A percentile compares a stretch with the other conserved stretches of the same genome.
Evolutionary conservation across 2,329 filamentous ascomycete genomes (phyloP).

Genomic region (Allantophomopsis cytisporea): DNA sequence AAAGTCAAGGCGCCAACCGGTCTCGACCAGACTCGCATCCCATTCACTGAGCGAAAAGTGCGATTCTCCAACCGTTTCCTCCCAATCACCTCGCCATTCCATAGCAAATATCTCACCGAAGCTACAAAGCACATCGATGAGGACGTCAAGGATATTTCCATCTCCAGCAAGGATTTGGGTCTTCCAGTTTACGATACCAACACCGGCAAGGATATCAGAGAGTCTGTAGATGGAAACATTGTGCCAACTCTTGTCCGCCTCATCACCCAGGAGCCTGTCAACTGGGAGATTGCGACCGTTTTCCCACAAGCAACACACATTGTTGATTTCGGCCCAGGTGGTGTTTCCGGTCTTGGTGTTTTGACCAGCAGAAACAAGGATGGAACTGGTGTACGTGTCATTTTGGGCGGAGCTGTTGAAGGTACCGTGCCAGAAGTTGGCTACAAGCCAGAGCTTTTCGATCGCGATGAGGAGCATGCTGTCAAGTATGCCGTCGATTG

Average conservation of each 20-base stretch:
- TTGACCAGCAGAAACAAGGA: slow-evolving; percentile 99
- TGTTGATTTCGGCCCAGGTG: slow-evolving; percentile 91
- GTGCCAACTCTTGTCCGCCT: slow-evolving; percentile 79
- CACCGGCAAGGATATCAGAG: slow-evolving; percentile 72
- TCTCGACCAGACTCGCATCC: slow-evolving; percentile 86
- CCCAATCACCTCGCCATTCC: slow-evolving; percentile 95
- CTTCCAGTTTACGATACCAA: slow-evolving; percentile 87
- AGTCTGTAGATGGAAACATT: slow-evolving; percentile 59
- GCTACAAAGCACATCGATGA: slow-evolving; percentile 74
- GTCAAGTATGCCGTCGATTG: slow-evolving; percentile 93
- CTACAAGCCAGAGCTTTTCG: slow-evolving; percentile 96
- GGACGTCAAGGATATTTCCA: slow-evolving; percentile 72
- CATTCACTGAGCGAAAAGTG: slow-evolving; percentile 89
- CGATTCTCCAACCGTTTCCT: slow-evolving; percentile 95
- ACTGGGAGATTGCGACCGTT: slow-evolving; percentile 91
- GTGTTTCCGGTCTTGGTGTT: slow-evolving; percentile 89
- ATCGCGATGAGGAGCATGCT: slow-evolving; percentile 87
- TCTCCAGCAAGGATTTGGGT: slow-evolving; percentile 58
- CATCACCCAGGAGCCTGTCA: slow-evolving; percentile 86
- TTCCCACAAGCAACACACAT: slow-evolving; percentile 90
- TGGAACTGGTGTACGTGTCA: slow-evolving; percentile 91
- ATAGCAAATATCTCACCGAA: slow-evolving; percentile 82
- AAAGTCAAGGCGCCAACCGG: slow-evolving; percentile 98
- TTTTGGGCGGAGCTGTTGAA: slow-evolving; percentile 85
- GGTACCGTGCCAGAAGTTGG: slow-evolving; percentile 84